Evolutionary conservation across 208 protist genomes (phyloP), one percentile per base, ranked within the genome.

Genomic region (Angomonas ambiguus): DNA sequence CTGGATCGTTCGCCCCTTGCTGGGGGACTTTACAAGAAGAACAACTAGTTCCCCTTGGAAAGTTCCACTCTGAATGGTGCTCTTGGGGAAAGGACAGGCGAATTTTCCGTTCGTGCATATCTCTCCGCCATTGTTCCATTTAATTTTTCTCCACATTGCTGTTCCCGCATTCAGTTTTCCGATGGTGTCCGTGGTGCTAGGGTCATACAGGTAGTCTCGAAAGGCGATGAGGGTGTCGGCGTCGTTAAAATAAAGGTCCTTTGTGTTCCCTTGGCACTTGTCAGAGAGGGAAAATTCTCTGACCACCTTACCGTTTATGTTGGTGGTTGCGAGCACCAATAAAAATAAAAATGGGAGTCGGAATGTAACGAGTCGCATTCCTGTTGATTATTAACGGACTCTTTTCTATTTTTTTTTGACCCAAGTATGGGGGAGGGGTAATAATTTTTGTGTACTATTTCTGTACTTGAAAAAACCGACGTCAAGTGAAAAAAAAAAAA

Each of bases 331-430:
- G 58, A 13, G 3, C 1, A 66, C 41, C 53, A 49, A 24, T 51
- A 18, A 2, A 64, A 38, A 25, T 32, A 31, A 51, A 25, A 22
- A 16, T n/a, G 28, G 28, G 3, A 55, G 22, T 30, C 6, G 49
- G 45, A 27, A 18, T 56, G 30, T 25, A 27, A 66, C 34, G 20
- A 67, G n/a, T 48, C 13, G 62, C 32, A 65, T 63, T 18, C 16
- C 27, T 27, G n/a, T 11, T n/a, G n/a, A 20, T 24, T 13, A 27
- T 18, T 32, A 11, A 27, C 2, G 22, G 11, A 32, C 33, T 13
- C 4, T 22, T 51, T 20, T 30, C 4, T 20, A 35, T 2, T 16
- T 30, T 58, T 5, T 58, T 58, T 58, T 6, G n/a, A n/a, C n/a
- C n/a, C n/a, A n/a, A n/a, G n/a, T n/a, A n/a, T n/a, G n/a, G n/a